These are phyloP conservation scores for Pyricularia sp. DNA, from an alignment of 2,329 filamentous ascomycete species.

Conservation along the genomic window DNA sequence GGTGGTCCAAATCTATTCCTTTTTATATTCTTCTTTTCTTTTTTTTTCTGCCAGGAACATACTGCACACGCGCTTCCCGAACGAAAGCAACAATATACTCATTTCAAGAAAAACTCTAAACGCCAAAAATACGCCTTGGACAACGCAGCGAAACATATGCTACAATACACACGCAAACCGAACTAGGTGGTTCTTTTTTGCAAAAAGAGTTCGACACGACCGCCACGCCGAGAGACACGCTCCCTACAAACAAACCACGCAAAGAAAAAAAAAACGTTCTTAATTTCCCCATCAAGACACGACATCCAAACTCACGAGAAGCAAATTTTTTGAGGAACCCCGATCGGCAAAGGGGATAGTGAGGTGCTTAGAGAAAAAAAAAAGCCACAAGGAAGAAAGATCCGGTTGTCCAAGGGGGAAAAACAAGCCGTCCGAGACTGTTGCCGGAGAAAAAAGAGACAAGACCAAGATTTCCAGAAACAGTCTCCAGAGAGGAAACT, in stretches of 20 bases:
- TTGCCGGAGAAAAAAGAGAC: background rate
- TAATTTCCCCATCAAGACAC: background rate
- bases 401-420: no score
- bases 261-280: no score
- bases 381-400: background rate
- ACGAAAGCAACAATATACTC: background rate
- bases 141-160: background rate
- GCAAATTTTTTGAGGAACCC: background rate
- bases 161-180: background rate
- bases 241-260: background rate
- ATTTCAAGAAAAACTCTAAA: background rate
- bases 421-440: background rate
- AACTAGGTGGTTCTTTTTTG: background rate
- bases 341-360: background rate
- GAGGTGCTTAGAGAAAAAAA: background rate
- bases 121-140: background rate
- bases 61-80: background rate
- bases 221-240: background rate
- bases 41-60: background rate
- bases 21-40: no score
- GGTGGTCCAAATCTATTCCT: background rate
- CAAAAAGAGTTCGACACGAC: background rate
- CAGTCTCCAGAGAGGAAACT: background rate
- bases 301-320: background rate
- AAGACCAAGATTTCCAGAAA: no score